Percentiles rank a stretch among this genome's conserved stretches.
phyloP scores from a whole-genome alignment of 768 basidiomycete genomes.

The Leccinum variicolor region DNA sequence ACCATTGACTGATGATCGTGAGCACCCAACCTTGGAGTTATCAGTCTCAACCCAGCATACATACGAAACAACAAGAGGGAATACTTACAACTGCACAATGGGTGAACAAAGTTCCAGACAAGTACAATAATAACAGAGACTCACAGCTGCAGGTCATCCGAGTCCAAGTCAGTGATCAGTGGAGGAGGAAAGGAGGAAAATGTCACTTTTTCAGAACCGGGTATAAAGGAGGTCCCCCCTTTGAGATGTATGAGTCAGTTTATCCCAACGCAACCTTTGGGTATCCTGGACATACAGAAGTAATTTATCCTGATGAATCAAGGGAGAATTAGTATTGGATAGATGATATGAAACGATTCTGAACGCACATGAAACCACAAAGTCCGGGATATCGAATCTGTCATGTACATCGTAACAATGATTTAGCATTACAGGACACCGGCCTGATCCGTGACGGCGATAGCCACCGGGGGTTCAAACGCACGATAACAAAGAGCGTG shows the following conservation, averaged over 20 bases:
- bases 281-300: not conserved
- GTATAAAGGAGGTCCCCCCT: not conserved
- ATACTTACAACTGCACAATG: no score
- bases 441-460: not conserved
- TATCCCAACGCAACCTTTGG: not conserved
- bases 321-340: not conserved
- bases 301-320: not conserved
- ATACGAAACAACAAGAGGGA: no score
- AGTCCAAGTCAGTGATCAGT: not conserved
- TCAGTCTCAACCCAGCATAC: no score
- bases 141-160: not conserved
- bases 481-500: not conserved
- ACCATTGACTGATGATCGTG: no score
- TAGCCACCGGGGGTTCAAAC: not conserved
- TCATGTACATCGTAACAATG: no score
- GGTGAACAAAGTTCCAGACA: no score
- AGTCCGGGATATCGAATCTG: no score
- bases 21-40: no score
- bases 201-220: not conserved
- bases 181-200: not conserved
- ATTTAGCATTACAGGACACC: no score
- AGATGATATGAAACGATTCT: not conserved
- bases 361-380: no score
- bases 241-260: not conserved
- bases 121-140: no score